Evolutionary conservation across 2,329 filamentous ascomycete species (phyloP), one percentile per base, ranked within the genome.

Genomic region (Cordyceps cateniannulata): DNA sequence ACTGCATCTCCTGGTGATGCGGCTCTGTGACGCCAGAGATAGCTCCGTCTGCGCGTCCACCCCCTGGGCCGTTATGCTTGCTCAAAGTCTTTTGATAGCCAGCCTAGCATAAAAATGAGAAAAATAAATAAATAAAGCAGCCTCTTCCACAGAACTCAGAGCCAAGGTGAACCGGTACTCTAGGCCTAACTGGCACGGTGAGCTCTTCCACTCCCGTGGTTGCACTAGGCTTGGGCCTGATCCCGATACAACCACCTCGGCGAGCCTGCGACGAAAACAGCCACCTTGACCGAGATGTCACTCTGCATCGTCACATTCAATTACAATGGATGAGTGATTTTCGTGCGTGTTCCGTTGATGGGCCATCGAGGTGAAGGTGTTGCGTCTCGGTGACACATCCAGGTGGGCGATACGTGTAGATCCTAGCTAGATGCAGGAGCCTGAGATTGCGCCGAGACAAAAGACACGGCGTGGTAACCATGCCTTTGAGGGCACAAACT

Each of bases 391-490:
- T 48, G 27, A 14, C 25, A 24, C 44, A n/a, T 25, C 22, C 18
- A 42, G 18, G 40, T 42, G 18, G 5, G 16, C 12, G 44, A 48
- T 48, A 10, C 3, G 14, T 25, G 44, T 24, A 48, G 54, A 35
- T 48, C 40, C 40, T 18, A 22, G 25, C 29, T 22, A 52, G n/a
- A 24, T 38, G 49, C 44, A 38, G 25, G 40, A 29, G 42, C 7
- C 16, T 29, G 42, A 57, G 44, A 57, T 57, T 57, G 29, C 42
- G 42, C 44, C 44, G 42, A 57, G 54, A 48, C 54, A 9, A 44
- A 20, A 16, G 9, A 35, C 24, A 38, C 25, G 32, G 40, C 22
- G 32, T 57, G 44, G 44, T 57, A 49, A 49, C 53, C 54, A 40
- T 57, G 54, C 27, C 18, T 22, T 16, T 14, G 22, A 25, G 14